These are phyloP conservation scores for Jatropha multifida DNA, from an alignment of 441 rosid species.

Conservation along the genomic window DNA sequence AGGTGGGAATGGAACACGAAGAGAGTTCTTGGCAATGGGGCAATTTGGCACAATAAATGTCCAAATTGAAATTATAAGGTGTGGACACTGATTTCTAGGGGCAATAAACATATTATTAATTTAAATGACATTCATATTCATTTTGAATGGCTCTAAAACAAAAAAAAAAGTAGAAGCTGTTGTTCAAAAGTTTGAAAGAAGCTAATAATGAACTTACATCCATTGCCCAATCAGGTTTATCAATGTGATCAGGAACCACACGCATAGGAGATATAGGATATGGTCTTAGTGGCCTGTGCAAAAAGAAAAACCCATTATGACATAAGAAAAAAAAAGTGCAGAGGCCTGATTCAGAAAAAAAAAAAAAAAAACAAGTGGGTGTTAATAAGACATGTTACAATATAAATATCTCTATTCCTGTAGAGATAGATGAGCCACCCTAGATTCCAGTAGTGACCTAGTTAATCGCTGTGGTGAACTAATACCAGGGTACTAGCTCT, in stretches of 20 bases:
- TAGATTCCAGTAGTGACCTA: not conserved
- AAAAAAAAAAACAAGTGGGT: not conserved
- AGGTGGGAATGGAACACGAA: not conserved
- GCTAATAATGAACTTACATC: constrained; percentile 55
- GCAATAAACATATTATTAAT: not conserved
- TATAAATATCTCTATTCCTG: not conserved
- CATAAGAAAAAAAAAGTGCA: not conserved
- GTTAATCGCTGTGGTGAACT: not conserved
- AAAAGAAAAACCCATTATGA: constrained; percentile 13
- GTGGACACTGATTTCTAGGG: not conserved
- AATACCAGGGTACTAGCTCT: not conserved
- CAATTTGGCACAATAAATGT: not conserved
- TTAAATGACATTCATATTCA: not conserved
- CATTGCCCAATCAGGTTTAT: constrained; percentile 86
- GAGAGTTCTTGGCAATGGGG: not conserved
- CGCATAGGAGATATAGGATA: constrained; percentile 72
- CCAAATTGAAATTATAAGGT: not conserved
- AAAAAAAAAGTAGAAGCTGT: constrained; percentile 11
- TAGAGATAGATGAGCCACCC: not conserved
- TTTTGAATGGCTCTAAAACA: not conserved
- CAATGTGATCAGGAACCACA: constrained; percentile 62
- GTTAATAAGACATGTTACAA: not conserved
- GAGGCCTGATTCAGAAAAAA: not conserved
- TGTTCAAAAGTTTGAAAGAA: constrained; percentile 4
- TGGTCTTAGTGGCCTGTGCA: constrained; percentile 70